Evolutionary conservation across 1,284 basidiomycete genomes (phyloP).

Genomic region (Cryptococcus maquisensis): DNA sequence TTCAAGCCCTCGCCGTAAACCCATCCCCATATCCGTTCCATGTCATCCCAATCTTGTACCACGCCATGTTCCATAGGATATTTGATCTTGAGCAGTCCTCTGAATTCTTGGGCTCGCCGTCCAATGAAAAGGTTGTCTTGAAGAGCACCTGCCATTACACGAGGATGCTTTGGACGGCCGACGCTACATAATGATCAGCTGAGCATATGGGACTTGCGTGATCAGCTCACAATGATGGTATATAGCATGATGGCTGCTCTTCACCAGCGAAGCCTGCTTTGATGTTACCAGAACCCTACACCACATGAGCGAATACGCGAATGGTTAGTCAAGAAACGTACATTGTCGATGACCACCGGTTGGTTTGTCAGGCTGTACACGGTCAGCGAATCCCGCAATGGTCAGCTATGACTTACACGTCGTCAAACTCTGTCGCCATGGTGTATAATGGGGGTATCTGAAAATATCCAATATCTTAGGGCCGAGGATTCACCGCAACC

Average conservation of each 20-base stretch:
- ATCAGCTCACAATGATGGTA: constrained; percentile 82
- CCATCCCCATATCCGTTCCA: constrained; percentile 97
- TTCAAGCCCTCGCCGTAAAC: constrained; percentile 92
- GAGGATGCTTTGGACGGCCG: constrained; percentile 88
- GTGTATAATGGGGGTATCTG: too few species aligned
- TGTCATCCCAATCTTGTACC: constrained; percentile 90
- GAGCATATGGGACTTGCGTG: background rate
- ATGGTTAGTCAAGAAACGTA: constrained; percentile 37
- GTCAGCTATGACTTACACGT: constrained; percentile 33
- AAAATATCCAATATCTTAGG: too few species aligned
- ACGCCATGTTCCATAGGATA: constrained; percentile 98
- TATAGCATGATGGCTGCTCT: constrained; percentile 97
- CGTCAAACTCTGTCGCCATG: constrained; percentile 46
- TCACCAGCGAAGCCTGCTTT: constrained; percentile 97
- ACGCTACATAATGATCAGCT: constrained; percentile 57
- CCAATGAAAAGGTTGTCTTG: constrained; percentile 80
- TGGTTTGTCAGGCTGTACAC: constrained; percentile 45
- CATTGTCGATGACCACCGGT: constrained; percentile 87
- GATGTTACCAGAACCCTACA: constrained; percentile 89
- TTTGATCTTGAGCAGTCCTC: constrained; percentile 91
- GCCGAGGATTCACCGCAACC: too few species aligned
- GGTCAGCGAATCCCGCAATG: background rate
- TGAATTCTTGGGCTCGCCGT: constrained; percentile 83
- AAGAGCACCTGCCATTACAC: constrained; percentile 84
- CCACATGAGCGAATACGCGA: background rate